Evolutionary conservation across 768 basidiomycete genomes (phyloP), one percentile per base, ranked within the genome.

Genomic region (Pleurotus tuoliensis): DNA sequence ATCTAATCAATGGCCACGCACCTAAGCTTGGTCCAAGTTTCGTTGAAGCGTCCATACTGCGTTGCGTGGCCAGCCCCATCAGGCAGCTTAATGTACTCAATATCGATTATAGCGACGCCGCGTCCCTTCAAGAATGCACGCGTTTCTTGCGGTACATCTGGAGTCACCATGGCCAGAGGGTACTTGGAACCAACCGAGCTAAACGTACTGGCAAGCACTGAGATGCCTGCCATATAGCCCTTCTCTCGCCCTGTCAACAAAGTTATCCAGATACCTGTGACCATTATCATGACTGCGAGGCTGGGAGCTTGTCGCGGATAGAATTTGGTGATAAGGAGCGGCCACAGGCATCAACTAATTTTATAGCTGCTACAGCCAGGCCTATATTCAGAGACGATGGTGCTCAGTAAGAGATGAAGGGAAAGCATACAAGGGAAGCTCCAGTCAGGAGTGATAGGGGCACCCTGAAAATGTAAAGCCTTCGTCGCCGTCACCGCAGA

Each of bases 11-110:
- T 40, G 37, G 50, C 27, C 53, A 61, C 27, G 55, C 63, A 83
- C 66, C 86, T 75, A 34, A 85, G 64, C 66, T 89, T 89, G 12
- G 83, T 86, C 87, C 88, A 89, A 3, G 86, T 86, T 64, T 90
- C 87, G 37, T 67, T 69, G 64, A 90, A 88, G 38, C 87, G 74
- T 45, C 67, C 69, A 95, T n/a, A n/a, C n/a, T n/a, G n/a, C n/a
- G n/a, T n/a, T n/a, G n/a, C n/a, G n/a, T n/a, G n/a, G n/a, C n/a
- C n/a, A n/a, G n/a, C n/a, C n/a, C n/a, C n/a, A n/a, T n/a, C n/a
- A n/a, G n/a, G n/a, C n/a, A n/a, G n/a, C n/a, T n/a, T n/a, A n/a
- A n/a, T 72, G 15, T 73, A 68, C 34, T 86, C 78, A 47, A 95
- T 74, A n/a, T 84, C 83, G 57, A 74, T 72, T 38, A 82, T 77